Percentiles rank a stretch among this genome's conserved stretches.
Conservation (phyloP, 2,329 filamentous ascomycete species). For the Pseudomassariella vexata region DNA sequence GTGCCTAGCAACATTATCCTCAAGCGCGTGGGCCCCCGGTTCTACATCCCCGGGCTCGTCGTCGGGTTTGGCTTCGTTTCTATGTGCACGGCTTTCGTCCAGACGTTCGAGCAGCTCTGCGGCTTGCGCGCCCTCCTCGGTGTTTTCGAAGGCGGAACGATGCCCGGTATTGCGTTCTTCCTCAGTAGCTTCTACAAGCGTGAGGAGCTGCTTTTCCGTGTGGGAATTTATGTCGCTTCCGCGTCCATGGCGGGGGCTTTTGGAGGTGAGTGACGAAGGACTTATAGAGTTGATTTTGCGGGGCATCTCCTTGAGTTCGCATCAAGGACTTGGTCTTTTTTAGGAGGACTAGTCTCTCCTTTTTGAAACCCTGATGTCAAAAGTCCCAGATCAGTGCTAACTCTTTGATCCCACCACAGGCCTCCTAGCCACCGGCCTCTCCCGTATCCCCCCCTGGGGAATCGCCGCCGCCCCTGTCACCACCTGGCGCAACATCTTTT, state of each 20-base stretch:
- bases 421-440: conserved; percentile 46
- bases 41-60: conserved; percentile 48
- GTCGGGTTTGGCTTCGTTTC: conserved; percentile 50
- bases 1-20: conserved; percentile 50
- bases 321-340: too few species aligned
- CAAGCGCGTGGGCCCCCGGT: conserved; percentile 46
- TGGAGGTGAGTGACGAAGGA: conserved; percentile 30
- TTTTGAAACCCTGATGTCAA: too few species aligned
- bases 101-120: conserved; percentile 38
- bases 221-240: conserved; percentile 51
- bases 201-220: conserved; percentile 47
- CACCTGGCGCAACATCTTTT: conserved; percentile 56
- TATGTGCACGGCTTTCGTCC: conserved; percentile 47
- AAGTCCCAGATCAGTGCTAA: background rate
- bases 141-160: conserved; percentile 51
- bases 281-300: too few species aligned
- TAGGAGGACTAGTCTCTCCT: too few species aligned
- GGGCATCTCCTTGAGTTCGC: too few species aligned
- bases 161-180: conserved; percentile 53
- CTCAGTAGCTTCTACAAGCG: conserved; percentile 52
- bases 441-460: conserved; percentile 47
- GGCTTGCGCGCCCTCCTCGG: conserved; percentile 43
- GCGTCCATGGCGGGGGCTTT: conserved; percentile 52
- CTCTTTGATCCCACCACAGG: conserved; percentile 13
- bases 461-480: conserved; percentile 31